Base-by-base conservation (phyloP, 2,329 filamentous ascomycete species). In the Chalaropsis ovoidea region DNA sequence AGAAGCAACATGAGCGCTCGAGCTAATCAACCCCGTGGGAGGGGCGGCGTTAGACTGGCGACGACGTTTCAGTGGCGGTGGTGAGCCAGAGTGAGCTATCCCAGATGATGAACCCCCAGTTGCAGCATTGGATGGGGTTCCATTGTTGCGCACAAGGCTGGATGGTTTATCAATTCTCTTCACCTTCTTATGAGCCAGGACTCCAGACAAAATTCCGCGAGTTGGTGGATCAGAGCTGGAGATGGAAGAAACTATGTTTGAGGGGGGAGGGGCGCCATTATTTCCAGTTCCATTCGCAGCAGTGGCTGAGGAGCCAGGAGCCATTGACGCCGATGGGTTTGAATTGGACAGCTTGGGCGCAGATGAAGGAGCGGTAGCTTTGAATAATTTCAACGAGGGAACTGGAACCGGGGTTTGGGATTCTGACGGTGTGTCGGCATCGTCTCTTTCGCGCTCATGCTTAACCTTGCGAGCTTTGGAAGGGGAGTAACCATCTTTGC, bases 391-490 rank as follows among this genome's bases (percentile, higher is more conserved):
- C 6, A 54, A 19, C 2, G 56, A 49, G 15, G 63, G 49, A 11
- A 58, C 5, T 7, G 52, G 17, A 7, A 19, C 45, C 6, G 42
- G 52, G 2, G 54, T 31, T 6, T 27, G 64, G 5, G 61, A 65
- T 19, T 68, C 45, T n/a, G 64, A 22, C 5, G 52, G 42, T 7
- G 49, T 41, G 1, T 22, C 35, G 10, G 64, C 64, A 60, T 69
- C 68, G 27, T 85, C 83, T 70, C 80, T 82, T 71, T 78, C 81
- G 71, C 86, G 83, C 72, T 87, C 85, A 69, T 86, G 82, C 72
- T 86, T 86, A 60, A 82, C 77, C 74, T 86, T 86, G 67, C 83
- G 80, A 67, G 78, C 77, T 73, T 86, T 86, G 67, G 83, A 82
- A 0, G 83, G 84, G 27, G 84, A 86, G 70, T 83, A 77, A 47